Conservation (phyloP, 306 rosid species). For the Amphicarpaea edgeworthii region DNA sequence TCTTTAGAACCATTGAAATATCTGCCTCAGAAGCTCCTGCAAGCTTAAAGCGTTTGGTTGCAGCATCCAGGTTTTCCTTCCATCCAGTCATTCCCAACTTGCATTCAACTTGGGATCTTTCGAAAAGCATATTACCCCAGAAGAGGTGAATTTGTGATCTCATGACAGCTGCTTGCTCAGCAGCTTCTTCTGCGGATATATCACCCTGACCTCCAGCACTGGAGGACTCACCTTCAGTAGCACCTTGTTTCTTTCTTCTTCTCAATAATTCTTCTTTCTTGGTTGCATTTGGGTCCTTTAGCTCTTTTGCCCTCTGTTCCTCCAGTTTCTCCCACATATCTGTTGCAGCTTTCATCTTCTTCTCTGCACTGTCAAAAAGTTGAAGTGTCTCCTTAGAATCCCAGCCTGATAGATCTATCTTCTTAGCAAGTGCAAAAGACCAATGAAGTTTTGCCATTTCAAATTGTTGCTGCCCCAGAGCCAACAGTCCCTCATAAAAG, state of each 20-base stretch:
- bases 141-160: constrained; percentile 97
- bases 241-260: constrained; percentile 79
- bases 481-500: constrained; percentile 92
- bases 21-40: constrained; percentile 96
- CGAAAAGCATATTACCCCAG: constrained; percentile 98
- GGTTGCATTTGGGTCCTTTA: constrained; percentile 80
- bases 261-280: constrained; percentile 82
- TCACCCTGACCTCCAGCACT: constrained; percentile 63
- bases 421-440: constrained; percentile 95
- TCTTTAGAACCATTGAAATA: constrained; percentile 82
- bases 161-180: constrained; percentile 95
- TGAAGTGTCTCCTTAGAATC: constrained; percentile 77
- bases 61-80: constrained; percentile 83
- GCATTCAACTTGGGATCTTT: constrained; percentile 95
- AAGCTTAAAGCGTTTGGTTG: constrained; percentile 86
- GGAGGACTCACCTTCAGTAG: constrained; percentile 69
- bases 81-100: constrained; percentile 79
- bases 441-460: constrained; percentile 98
- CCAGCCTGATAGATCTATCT: constrained; percentile 79
- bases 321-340: constrained; percentile 98
- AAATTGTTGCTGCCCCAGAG: constrained; percentile 93
- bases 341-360: constrained; percentile 94
- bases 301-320: constrained; percentile 86
- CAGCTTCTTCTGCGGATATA: constrained; percentile 79
- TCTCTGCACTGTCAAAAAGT: constrained; percentile 85